Evolutionary conservation across 2,329 filamentous ascomycete genomes (phyloP).

Genomic region (Aspergillus amoenus): DNA sequence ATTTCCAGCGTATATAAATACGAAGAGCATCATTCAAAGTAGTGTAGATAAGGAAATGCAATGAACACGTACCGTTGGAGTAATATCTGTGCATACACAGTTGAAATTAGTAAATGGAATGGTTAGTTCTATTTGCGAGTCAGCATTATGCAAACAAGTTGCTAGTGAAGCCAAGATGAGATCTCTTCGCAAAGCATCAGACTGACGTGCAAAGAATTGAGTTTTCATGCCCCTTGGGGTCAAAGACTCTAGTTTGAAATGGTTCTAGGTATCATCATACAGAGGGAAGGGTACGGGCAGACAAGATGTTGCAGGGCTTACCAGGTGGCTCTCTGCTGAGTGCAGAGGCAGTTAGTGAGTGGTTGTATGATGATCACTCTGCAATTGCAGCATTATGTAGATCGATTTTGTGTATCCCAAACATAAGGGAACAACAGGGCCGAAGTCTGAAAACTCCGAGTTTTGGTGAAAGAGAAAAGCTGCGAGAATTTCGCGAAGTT

Average conservation of each 20-base stretch:
- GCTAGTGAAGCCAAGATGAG: conserved; percentile 4
- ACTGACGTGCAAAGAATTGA: conserved; percentile 79
- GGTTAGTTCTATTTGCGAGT: conserved; percentile 3
- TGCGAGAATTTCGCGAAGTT: conserved; percentile 22
- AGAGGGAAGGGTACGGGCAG: conserved; percentile 33
- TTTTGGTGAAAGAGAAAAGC: conserved; percentile 15
- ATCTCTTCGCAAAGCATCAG: conserved; percentile 57
- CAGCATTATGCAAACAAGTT: not conserved
- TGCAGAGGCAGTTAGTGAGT: conserved; percentile 9
- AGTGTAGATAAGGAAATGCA: conserved; percentile 30
- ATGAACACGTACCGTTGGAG: conserved; percentile 25
- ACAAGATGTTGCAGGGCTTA: conserved; percentile 23
- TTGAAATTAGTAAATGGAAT: not conserved
- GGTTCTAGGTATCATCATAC: conserved; percentile 79
- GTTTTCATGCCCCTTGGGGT: conserved; percentile 78
- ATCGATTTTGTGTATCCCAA: not conserved
- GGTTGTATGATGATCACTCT: conserved; percentile 15
- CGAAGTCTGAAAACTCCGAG: not conserved
- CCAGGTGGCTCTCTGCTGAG: conserved; percentile 18
- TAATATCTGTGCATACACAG: not conserved
- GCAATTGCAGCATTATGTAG: conserved; percentile 5
- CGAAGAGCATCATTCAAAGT: conserved; percentile 57
- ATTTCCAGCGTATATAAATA: conserved; percentile 80
- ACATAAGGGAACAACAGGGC: not conserved
- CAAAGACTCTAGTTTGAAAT: conserved; percentile 95